Conservation (phyloP, 116 monocot species). For the Cymodocea nodosa region DNA sequence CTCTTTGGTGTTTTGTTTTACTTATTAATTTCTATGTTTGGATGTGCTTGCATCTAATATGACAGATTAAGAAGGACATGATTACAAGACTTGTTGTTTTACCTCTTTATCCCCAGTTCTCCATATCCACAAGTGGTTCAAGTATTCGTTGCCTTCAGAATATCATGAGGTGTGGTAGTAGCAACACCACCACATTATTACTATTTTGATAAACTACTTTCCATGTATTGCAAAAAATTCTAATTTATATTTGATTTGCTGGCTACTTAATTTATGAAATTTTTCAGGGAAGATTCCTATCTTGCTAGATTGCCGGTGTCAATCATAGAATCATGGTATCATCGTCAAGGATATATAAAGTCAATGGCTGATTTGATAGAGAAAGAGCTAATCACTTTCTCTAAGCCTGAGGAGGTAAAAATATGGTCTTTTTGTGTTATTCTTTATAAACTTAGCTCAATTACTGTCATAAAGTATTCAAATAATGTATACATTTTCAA, state of each 20-base stretch:
- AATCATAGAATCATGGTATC: slow-evolving; percentile 92
- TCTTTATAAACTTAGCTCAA: not conserved
- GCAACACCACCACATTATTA: too few species aligned
- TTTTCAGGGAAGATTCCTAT: slow-evolving; percentile 64
- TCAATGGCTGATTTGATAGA: slow-evolving; percentile 89
- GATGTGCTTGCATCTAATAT: not conserved
- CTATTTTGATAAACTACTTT: not conserved
- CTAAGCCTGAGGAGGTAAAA: slow-evolving; percentile 28
- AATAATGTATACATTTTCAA: too few species aligned
- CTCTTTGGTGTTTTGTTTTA: not conserved
- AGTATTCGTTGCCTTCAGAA: slow-evolving; percentile 68
- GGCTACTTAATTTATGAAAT: not conserved
- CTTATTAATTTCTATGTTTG: not conserved
- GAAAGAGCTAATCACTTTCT: slow-evolving; percentile 48
- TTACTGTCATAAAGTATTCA: too few species aligned
- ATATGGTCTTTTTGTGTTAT: not conserved
- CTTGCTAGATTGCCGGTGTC: slow-evolving; percentile 69
- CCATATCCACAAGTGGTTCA: slow-evolving; percentile 92
- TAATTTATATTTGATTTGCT: not conserved
- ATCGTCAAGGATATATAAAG: slow-evolving; percentile 75
- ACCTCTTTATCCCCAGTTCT: slow-evolving; percentile 96
- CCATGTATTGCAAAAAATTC: too few species aligned
- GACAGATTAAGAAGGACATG: slow-evolving; percentile 73
- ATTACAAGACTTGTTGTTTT: slow-evolving; percentile 80
- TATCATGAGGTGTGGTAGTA: slow-evolving; percentile 41